phyloP scores from a whole-genome alignment of 805 yeast species.

The Nakazawaea ambrosiae region DNA sequence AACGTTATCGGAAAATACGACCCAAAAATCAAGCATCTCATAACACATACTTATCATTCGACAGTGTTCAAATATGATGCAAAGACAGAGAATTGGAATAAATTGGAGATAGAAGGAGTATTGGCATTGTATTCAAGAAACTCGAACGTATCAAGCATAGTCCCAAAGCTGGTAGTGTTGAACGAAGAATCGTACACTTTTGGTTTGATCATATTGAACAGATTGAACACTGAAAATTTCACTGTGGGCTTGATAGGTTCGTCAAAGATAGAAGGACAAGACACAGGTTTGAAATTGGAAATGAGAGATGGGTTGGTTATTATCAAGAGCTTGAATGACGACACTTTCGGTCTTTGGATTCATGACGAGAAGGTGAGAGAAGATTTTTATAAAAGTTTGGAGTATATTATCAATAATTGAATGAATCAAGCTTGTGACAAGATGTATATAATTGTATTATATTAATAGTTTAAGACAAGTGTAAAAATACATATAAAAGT shows the following conservation, averaged over 20 bases:
- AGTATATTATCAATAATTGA: constrained; percentile 10
- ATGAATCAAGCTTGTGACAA: too few species aligned
- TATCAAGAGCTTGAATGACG: constrained; percentile 59
- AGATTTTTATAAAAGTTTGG: constrained; percentile 42
- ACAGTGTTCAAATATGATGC: constrained; percentile 61
- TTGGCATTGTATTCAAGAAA: constrained; percentile 57
- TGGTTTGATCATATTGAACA: constrained; percentile 64
- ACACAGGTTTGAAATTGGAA: constrained; percentile 54
- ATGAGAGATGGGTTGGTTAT: constrained; percentile 64
- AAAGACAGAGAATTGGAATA: constrained; percentile 57
- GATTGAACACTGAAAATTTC: constrained; percentile 63
- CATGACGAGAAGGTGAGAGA: constrained; percentile 63
- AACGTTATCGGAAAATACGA: constrained; percentile 76
- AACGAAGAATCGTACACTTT: constrained; percentile 44
- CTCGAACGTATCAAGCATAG: too few species aligned
- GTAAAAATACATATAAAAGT: too few species aligned
- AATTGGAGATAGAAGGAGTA: constrained; percentile 65
- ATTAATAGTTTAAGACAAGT: not conserved
- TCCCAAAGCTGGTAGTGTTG: constrained; percentile 14
- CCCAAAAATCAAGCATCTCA: constrained; percentile 58
- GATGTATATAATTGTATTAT: not conserved
- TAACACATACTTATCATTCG: constrained; percentile 65
- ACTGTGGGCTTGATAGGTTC: constrained; percentile 54
- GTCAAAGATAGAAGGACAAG: constrained; percentile 21
- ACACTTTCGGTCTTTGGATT: constrained; percentile 74